Evolutionary conservation across 495 filamentous ascomycete species (phyloP).

Genomic region (Hyaloscypha finlandica): DNA sequence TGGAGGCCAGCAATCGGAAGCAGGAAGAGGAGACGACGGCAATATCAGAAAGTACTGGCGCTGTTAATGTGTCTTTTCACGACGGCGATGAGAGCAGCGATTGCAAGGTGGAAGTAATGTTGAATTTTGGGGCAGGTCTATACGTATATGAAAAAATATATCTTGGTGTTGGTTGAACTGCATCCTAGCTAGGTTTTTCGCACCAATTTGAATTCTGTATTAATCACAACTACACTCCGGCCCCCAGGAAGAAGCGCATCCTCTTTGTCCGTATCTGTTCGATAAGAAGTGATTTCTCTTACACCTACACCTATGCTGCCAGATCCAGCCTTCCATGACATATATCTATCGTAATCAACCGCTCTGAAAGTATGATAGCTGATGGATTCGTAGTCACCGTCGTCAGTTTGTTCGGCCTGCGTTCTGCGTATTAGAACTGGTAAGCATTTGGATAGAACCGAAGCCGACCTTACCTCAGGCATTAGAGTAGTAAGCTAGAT

Average conservation of each 20-base stretch:
- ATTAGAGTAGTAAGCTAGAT: conserved; percentile 11
- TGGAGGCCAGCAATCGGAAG: conserved; percentile 13
- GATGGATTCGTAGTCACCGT: conserved; percentile 11
- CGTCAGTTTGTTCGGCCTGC: conserved; percentile 17
- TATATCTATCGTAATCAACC: conserved; percentile 18
- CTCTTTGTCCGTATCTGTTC: conserved; percentile 12
- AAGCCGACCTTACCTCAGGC: conserved; percentile 18
- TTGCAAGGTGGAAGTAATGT: conserved; percentile 11
- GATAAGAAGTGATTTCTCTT: background rate
- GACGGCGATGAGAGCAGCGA: conserved; percentile 7
- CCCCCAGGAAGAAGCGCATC: conserved; percentile 9
- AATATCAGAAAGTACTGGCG: conserved; percentile 6
- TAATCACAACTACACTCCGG: conserved; percentile 6
- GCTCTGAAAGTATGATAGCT: conserved; percentile 14
- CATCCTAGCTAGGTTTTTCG: background rate
- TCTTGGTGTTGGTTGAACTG: conserved; percentile 5
- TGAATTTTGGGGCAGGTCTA: conserved; percentile 6
- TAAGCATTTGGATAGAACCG: conserved; percentile 14
- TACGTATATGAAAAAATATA: conserved; percentile 14
- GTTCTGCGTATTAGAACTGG: conserved; percentile 17
- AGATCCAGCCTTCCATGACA: conserved; percentile 18
- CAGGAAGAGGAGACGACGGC: conserved; percentile 13
- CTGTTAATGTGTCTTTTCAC: conserved; percentile 12
- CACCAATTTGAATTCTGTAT: conserved; percentile 17
- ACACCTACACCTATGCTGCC: conserved; percentile 7